Evolutionary conservation across 176 grass and related monocot species (phyloP).

Genomic region (Carex cristatella): DNA sequence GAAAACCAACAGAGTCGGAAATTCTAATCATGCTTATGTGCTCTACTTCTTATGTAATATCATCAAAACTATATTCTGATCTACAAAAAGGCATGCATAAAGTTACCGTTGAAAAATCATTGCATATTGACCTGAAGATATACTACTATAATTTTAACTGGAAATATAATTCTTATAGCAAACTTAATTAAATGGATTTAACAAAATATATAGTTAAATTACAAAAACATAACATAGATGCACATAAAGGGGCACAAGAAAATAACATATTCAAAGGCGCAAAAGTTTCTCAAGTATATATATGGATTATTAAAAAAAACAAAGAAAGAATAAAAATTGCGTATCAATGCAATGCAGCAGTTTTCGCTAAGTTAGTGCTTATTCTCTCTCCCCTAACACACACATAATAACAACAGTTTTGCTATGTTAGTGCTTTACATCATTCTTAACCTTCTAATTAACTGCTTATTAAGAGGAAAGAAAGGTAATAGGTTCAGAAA

Average conservation of each 20-base stretch:
- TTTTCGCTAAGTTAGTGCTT: not conserved
- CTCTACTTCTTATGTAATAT: not conserved
- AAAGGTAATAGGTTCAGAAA: not conserved
- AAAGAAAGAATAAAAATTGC: not conserved
- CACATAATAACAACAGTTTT: constrained; percentile 19
- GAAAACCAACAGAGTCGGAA: not conserved
- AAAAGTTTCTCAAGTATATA: not conserved
- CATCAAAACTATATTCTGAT: not conserved
- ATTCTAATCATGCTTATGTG: not conserved
- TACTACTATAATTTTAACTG: not conserved
- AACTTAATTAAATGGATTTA: not conserved
- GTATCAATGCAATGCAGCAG: not conserved
- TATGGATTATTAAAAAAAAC: not conserved
- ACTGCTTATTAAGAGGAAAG: not conserved
- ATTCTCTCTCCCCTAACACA: not conserved
- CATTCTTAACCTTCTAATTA: not conserved
- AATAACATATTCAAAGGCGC: not conserved
- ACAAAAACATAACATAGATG: not conserved
- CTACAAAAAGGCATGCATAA: not conserved
- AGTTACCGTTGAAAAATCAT: not conserved
- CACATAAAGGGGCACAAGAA: not conserved
- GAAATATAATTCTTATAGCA: not conserved
- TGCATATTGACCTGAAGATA: not conserved
- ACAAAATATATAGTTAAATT: not conserved
- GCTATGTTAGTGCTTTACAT: constrained; percentile 29